Evolutionary conservation across 345 rosid species (phyloP).

Genomic region (Aegle marmelos): DNA sequence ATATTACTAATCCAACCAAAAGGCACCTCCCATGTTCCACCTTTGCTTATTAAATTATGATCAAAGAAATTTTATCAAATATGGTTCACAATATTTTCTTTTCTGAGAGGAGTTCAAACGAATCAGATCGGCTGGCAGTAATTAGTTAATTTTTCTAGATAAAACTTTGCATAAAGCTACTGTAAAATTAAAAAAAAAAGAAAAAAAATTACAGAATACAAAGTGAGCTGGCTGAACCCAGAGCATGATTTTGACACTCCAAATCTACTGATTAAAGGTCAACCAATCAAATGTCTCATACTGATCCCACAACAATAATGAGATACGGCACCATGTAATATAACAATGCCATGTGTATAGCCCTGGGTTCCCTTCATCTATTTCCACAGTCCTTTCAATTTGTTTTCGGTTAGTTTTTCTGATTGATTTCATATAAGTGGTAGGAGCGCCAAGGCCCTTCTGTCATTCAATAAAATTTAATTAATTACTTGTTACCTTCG

Average conservation of each 20-base stretch:
- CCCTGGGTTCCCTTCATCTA: not conserved
- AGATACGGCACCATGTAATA: not conserved
- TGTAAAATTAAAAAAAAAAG: not conserved
- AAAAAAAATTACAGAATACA: not conserved
- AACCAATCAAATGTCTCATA: slow-evolving; percentile 5
- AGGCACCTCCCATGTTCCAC: not conserved
- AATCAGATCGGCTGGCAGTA: not conserved
- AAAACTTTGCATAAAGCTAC: not conserved
- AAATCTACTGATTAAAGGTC: not conserved
- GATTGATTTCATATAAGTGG: not conserved
- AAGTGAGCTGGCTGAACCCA: not conserved
- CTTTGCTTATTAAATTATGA: not conserved
- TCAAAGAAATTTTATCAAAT: not conserved
- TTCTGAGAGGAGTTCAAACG: too few species aligned
- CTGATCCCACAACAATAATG: not conserved
- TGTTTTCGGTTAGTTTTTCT: not conserved
- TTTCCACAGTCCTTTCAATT: slow-evolving; percentile 1
- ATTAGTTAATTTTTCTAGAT: not conserved
- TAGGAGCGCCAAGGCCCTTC: not conserved
- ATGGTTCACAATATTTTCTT: too few species aligned
- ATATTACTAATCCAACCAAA: not conserved
- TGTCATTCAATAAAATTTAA: not conserved
- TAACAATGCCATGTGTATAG: not conserved
- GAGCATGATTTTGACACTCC: not conserved
- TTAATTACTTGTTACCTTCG: not conserved